Evolutionary conservation across 1,139 yeast species (phyloP).

Genomic region (Meyerozyma guilliermondii): DNA sequence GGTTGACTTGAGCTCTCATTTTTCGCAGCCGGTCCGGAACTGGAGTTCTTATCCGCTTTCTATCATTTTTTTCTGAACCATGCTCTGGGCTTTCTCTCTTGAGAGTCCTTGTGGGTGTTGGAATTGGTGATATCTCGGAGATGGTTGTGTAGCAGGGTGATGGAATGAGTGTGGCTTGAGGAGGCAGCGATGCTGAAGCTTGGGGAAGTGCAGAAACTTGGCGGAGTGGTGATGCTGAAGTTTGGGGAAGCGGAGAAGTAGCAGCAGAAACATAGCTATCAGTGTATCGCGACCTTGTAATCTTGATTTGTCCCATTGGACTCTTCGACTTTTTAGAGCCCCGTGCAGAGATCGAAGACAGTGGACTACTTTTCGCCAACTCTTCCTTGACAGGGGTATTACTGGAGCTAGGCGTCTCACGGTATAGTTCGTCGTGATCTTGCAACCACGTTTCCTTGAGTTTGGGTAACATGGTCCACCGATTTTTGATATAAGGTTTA

Average conservation of each 20-base stretch:
- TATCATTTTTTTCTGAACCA: background rate
- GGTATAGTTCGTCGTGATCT: background rate
- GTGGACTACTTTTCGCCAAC: background rate
- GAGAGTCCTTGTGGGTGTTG: background rate
- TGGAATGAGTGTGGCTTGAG: background rate
- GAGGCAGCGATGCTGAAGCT: no score
- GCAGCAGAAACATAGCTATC: no score
- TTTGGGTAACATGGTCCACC: conserved; percentile 1
- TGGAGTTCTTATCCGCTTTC: background rate
- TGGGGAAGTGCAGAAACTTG: no score
- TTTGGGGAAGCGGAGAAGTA: no score
- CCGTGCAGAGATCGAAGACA: background rate
- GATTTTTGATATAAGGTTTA: background rate
- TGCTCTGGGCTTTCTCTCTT: background rate
- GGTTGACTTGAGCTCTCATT: background rate
- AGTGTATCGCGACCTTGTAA: background rate
- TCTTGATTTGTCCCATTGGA: background rate
- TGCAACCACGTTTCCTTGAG: conserved; percentile 1
- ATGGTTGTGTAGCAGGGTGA: background rate
- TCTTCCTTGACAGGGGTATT: background rate
- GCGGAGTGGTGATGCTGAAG: no score
- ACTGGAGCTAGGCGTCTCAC: background rate
- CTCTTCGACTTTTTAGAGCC: background rate
- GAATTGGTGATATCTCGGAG: background rate
- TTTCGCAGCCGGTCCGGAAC: background rate